Percentiles rank a stretch among this genome's conserved stretches.
Evolutionary conservation across 2,329 filamentous ascomycete genomes (phyloP).

Genomic region (Neocatenulostroma microsporum): DNA sequence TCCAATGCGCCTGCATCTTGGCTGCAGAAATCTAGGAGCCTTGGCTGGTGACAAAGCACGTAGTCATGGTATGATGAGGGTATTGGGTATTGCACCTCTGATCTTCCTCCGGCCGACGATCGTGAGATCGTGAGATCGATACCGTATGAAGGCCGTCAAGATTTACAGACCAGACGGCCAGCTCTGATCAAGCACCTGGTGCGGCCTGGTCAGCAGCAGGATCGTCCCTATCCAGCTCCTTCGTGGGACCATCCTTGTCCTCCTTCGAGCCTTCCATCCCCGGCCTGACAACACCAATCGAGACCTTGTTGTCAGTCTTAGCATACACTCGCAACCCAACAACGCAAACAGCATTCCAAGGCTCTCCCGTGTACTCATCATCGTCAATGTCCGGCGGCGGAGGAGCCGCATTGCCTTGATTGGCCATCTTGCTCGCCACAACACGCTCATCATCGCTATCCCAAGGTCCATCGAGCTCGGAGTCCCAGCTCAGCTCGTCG

Average conservation of each 20-base stretch:
- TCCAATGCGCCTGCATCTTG: too few relatives aligned
- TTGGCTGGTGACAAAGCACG: too few relatives aligned
- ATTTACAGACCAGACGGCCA: too few relatives aligned
- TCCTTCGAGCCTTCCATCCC: background rate
- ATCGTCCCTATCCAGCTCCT: conserved; percentile 1
- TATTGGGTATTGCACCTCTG: too few relatives aligned
- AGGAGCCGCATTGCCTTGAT: background rate
- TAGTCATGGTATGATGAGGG: too few relatives aligned
- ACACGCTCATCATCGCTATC: conserved; percentile 6
- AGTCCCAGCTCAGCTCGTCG: conserved; percentile 4
- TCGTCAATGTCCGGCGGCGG: conserved; percentile 1
- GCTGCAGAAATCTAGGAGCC: too few relatives aligned
- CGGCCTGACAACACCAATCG: background rate
- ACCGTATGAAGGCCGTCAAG: too few relatives aligned
- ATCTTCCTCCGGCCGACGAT: too few relatives aligned
- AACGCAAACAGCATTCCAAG: conserved; percentile 11
- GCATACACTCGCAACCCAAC: conserved; percentile 8
- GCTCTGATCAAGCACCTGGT: too few relatives aligned
- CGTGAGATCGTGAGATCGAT: too few relatives aligned
- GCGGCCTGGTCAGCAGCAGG: background rate
- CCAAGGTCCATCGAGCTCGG: conserved; percentile 1
- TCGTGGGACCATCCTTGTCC: background rate
- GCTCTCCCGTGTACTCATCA: conserved; percentile 1
- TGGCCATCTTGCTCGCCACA: background rate
- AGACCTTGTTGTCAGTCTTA: conserved; percentile 2